Conservation (phyloP, 306 rosid genomes). For the Quercus alba region DNA sequence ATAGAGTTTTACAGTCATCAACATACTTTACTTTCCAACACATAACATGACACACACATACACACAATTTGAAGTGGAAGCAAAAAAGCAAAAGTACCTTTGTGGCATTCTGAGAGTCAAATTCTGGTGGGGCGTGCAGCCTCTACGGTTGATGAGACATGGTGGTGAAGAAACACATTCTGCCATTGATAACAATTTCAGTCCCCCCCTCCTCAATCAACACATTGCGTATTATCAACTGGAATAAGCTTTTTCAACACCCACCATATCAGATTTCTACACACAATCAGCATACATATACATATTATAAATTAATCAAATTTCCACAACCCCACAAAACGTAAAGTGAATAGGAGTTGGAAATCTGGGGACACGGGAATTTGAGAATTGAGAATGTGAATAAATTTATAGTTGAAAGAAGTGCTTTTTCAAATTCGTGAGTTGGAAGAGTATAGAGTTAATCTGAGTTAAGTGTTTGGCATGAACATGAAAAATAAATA, state of each 20-base stretch:
- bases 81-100: slow-evolving; percentile 36
- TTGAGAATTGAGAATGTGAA: too few species aligned
- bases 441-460: too few species aligned
- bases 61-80: not conserved
- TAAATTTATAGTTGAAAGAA: too few species aligned
- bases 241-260: slow-evolving; percentile 16
- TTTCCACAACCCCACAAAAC: slow-evolving; percentile 1
- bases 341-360: too few species aligned
- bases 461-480: too few species aligned
- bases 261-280: slow-evolving; percentile 15
- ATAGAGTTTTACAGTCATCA: not conserved
- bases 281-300: not conserved
- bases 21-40: not conserved
- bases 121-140: slow-evolving; percentile 15
- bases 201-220: slow-evolving; percentile 35
- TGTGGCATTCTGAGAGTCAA: slow-evolving; percentile 23
- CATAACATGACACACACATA: slow-evolving; percentile 1
- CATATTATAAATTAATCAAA: not conserved
- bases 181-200: slow-evolving; percentile 45
- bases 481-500: too few species aligned
- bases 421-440: too few species aligned
- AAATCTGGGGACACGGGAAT: too few species aligned
- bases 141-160: slow-evolving; percentile 25
- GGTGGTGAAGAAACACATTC: slow-evolving; percentile 58
- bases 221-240: slow-evolving; percentile 31